Base-by-base conservation (phyloP, 768 basidiomycete species). In the Nevesoporus exiguus region DNA sequence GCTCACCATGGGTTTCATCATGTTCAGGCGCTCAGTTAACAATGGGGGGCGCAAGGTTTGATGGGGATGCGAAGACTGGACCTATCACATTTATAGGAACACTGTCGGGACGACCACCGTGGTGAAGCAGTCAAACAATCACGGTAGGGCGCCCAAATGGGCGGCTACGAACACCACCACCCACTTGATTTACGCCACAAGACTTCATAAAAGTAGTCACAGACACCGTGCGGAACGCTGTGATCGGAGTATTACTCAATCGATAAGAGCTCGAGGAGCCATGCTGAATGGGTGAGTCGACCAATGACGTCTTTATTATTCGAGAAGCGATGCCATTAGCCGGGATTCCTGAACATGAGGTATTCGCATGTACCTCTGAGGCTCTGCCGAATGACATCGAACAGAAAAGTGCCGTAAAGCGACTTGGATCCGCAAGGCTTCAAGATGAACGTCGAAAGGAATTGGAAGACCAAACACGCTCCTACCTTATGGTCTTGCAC, bases 21-120 rank as follows among this genome's bases (percentile, higher is more conserved):
- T 22, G 29, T 37, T 24, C 3, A 34, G 15, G 43, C 29, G 49
- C 54, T 46, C 22, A 24, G 29, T 17, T 21, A 14, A 25, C 6
- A 36, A 39, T 41, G 22, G 46, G 54, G 46, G 56, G 27, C 30
- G 47, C 25, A 47, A 21, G 22, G 42, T 34, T 11, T 52, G 31
- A 25, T 61, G 55, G n/a, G n/a, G 22, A 29, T 19, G 30, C 22
- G 22, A 40, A 40, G 22, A 10, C n/a, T 22, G 17, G 7, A 31
- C 27, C 3, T 22, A 13, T 45, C 24, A 45, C 42, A 59, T 65
- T 66, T 66, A 66, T 66, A 63, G 25, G 40, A 51, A 13, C 31
- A 27, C 9, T 2, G 19, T 22, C n/a, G 5, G 47, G 39, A 39
- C 14, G 9, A 10, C 21, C 39, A 10, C 27, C 27, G 21, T 21